Evolutionary conservation across 805 yeast species (phyloP), one percentile per base, ranked within the genome.

Genomic region (Nakazawaea ishiwadae): DNA sequence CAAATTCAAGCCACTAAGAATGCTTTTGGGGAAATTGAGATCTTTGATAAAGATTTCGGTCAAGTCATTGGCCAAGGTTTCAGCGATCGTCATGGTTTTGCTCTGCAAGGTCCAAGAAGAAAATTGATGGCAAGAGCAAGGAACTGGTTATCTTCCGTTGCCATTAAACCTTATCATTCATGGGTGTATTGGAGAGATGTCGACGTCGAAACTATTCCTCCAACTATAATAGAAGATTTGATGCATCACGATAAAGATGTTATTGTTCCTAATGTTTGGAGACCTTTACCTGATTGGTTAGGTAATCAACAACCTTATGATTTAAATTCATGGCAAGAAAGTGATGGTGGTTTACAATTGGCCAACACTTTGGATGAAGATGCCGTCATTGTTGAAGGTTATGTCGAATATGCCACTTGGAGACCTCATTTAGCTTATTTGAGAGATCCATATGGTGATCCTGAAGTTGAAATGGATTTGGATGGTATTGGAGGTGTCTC

Each of bases 401-500:
- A 89, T 60, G 95, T 88, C 18, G 99, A 91, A 65, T 93, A 88
- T 61, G 96, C 95, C 32, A 91, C 99, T 2, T 91, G 98, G 97
- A 75, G 99, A 63, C 95, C 96, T 2, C 98, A 91, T 64, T 70
- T 91, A 50, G 98, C 98, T 0, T 91, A 93, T 57, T 72, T 91
- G 59, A 73, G 98, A 51, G 97, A 90, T 55, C 96, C 96, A 2
- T 81, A 85, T 54, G 99, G 98, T 18, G 95, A 89, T 62, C 91
- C 95, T 5, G 91, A 86, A 56, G 91, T 83, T 33, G 96, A 88
- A 57, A 83, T 91, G 84, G 90, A 83, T 44, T 69, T 91, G 48
- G 98, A 91, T 62, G 99, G 99, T 40, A 89, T 91, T 52, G 99
- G 99, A 19, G 99, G 98, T 50, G 99, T 91, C 33, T 87, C 96